Conservation (phyloP, 2,329 filamentous ascomycete genomes). For the Berkeleyomyces rouxiae region DNA sequence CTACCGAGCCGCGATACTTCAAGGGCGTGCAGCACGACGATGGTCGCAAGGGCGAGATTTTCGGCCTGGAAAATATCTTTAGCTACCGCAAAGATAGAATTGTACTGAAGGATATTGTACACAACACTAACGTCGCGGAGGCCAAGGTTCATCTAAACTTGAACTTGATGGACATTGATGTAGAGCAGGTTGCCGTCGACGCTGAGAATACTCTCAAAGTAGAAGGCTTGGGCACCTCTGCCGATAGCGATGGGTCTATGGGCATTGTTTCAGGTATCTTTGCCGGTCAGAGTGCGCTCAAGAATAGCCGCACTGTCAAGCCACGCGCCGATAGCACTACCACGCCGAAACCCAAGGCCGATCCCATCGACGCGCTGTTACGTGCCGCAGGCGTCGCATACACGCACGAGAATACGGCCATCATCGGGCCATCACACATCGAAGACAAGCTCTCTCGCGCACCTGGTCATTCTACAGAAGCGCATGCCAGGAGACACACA, state of each 20-base stretch:
- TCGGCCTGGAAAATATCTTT: constrained; percentile 77
- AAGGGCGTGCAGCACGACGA: constrained; percentile 77
- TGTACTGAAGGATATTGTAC: constrained; percentile 84
- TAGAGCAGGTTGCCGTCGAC: constrained; percentile 42
- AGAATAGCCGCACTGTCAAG: neutral
- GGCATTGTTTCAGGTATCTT: neutral
- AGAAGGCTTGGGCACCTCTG: constrained; percentile 17
- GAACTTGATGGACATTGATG: constrained; percentile 57
- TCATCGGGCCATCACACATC: constrained; percentile 82
- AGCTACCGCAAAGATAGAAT: constrained; percentile 64
- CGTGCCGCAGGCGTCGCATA: constrained; percentile 81
- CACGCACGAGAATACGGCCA: constrained; percentile 90
- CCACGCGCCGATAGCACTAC: constrained; percentile 16
- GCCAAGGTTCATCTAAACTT: constrained; percentile 71
- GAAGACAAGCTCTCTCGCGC: constrained; percentile 68
- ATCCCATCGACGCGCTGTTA: constrained; percentile 79
- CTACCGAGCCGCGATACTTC: constrained; percentile 84
- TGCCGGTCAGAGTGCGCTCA: neutral
- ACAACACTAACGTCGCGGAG: constrained; percentile 95
- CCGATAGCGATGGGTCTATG: constrained; percentile 30
- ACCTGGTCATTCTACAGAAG: constrained; percentile 38
- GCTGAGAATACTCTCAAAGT: constrained; percentile 33
- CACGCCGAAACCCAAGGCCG: constrained; percentile 37
- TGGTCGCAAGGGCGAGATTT: constrained; percentile 79
- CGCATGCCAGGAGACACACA: constrained; percentile 23